Base-by-base conservation (phyloP, 768 basidiomycete genomes). In the Termitomyces sp. region DNA sequence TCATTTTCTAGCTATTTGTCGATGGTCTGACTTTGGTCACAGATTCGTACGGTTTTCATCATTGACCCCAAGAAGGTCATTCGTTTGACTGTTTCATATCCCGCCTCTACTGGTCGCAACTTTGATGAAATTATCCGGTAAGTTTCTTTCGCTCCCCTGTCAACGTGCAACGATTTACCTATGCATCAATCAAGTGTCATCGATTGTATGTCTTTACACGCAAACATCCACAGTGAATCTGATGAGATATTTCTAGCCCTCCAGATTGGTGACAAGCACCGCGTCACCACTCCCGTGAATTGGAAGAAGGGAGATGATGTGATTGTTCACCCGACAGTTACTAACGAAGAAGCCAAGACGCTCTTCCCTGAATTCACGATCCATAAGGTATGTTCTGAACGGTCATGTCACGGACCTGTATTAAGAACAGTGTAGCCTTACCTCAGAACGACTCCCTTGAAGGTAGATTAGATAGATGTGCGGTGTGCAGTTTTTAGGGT, bases 11-110 rank as follows among this genome's bases (percentile, higher is more conserved):
- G 44, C 16, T 18, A 37, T 34, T 20, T 12, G 48, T 15, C 15
- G 9, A 12, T 54, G 52, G 47, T 15, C 20, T 45, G 28, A 56
- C 3, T 29, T 16, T 22, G 4, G 12, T 45, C n/a, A 26, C 45
- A 92, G 88, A 85, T 99, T 74, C 89, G 97, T 59, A 97, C 94
- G 8, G 97, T 99, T 60, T 99, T 96, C 74, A 77, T 99, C 63
- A 93, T 99, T 67, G 97, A 99, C 76, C 95, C 97, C 46, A 93
- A 92, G 77, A 94, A 97, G 77, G 81, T 85, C 66, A 97, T 99
- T 69, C 90, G 96, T 60, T 76, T 97, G 66, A 91, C 85, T 16
- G 66, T 99, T 63, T 77, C 93, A 28, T 98, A 98, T 78, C 97
- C 97, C 58, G 95, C 96, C 50, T 88, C 93, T 13, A 94, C 95